Base-by-base conservation (phyloP, 1,284 basidiomycete genomes). In the Agaricales sp. region DNA sequence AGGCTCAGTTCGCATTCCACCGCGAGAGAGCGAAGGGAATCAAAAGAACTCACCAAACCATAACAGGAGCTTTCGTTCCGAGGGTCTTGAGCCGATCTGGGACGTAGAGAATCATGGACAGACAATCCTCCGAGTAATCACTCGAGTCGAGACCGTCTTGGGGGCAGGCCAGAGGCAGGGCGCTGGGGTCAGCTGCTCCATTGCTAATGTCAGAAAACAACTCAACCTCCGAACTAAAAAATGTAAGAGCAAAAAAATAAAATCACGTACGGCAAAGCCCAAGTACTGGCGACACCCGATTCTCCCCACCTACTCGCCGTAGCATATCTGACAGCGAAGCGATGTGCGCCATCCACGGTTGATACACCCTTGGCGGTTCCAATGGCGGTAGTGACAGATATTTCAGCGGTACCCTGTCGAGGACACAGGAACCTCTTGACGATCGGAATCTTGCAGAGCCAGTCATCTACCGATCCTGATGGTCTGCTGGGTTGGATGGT, bases 51-150 rank as follows among this genome's bases (percentile, higher is more conserved):
- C 60, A 80, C 87, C 86, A 90, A 52, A 87, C 65, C 52, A 88
- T 61, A 0, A 78, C 77, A 2, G 86, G 73, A 0, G 71, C 73
- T 53, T 65, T 71, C 4, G 43, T 53, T 51, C 16, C 16, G 8
- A 16, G 8, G 30, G 41, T 43, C 50, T 59, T 47, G 63, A 65
- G 50, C 52, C 58, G 55, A 54, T 62, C 55, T 1, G 88, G 87
- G 0, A 82, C 77, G 61, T 89, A 91, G 24, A 89, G 63, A 11
- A 86, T 65, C 67, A 87, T 78, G 11, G 80, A 85, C 39, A 92
- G 67, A 60, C 89, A 92, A 61, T 92, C 87, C 61, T 92, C 89
- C 1, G 76, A 73, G 54, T 68, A 74, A 0, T 67, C 58, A 2
- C 77, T 73, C 18, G 68, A 55, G 54, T 77, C 67, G 3, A 73